Base-by-base conservation (phyloP, 2,329 filamentous ascomycete species). In the Cadophora luteo-olivacea region DNA sequence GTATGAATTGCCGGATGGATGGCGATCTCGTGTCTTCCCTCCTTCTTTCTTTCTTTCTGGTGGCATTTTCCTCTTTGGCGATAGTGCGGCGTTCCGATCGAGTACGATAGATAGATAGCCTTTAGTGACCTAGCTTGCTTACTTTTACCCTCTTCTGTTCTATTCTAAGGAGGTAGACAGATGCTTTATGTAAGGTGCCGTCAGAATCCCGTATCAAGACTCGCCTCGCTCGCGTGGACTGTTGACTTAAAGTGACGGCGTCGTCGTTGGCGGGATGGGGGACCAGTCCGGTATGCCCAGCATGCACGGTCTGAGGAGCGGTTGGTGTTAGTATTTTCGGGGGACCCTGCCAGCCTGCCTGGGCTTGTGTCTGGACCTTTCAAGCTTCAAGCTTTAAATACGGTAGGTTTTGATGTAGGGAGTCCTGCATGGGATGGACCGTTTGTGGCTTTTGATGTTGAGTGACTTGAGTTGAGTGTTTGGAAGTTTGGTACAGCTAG, bases 1-100 rank as follows among this genome's bases (percentile, higher is more conserved):
- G 55, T 24, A 58, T 22, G 55, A 38, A 38, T 22, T 58, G 55
- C 55, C 55, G 55, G n/a, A n/a, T n/a, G n/a, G n/a, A 58, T 58
- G 54, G 8, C 54, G 32, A 57, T 57, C 54, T 25, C 33, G 33
- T 22, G 22, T 41, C 36, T 45, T 11, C 6, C 12, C 12, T 45
- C 4, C 29, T 29, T 29, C 29, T 29, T 29, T 29, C 29, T 29
- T 29, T 29, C 29, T 29, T 5, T 29, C 16, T 45, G 41, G 16
- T n/a, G 57, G 57, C 22, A 60, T 41, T 60, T 41, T 38, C 57
- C 32, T 58, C n/a, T 58, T 36, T 41, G 19, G 36, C 24, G 32
- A 14, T 38, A 45, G 41, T 38, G 4, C 8, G 7, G 4, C 36
- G 8, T 38, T 38, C 36, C 36, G 36, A 38, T 7, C 36, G 36